A percentile compares a stretch with the other conserved stretches of the same genome.
These are phyloP conservation scores for Geranium incanum DNA, from an alignment of 441 rosid species.

Conservation along the genomic window DNA sequence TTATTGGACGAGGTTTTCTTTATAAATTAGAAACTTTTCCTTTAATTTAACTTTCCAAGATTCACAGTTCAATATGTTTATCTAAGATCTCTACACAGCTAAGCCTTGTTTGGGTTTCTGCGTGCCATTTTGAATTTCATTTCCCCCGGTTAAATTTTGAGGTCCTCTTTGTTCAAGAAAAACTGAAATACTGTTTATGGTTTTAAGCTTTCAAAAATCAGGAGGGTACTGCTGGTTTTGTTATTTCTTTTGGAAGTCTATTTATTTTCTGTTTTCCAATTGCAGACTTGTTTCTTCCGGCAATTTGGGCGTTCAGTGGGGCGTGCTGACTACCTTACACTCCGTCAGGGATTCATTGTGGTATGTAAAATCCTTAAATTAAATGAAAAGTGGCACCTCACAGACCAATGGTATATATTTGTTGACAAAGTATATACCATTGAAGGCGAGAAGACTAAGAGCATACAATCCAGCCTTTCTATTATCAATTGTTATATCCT, in stretches of 20 bases:
- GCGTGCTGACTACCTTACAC: constrained; percentile 74
- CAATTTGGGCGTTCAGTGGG: constrained; percentile 77
- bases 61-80: background rate
- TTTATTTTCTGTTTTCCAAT: constrained; percentile 15
- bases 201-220: too few relatives aligned
- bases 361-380: constrained; percentile 31
- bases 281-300: constrained; percentile 75
- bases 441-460: background rate
- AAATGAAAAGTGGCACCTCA: background rate
- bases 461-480: background rate
- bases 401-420: background rate
- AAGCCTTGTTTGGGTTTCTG: background rate
- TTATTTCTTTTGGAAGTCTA: background rate
- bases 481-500: too few relatives aligned
- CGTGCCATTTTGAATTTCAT: background rate
- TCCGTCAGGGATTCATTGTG: constrained; percentile 71
- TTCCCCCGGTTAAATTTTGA: background rate
- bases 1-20: background rate
- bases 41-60: background rate
- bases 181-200: too few relatives aligned
- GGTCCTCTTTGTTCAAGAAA: background rate
- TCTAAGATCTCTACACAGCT: background rate
- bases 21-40: background rate
- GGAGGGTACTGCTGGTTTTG: background rate
- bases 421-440: background rate